These are phyloP conservation scores for Cladosporium sp. DNA, from an alignment of 2,329 filamentous ascomycete genomes.

Conservation along the genomic window DNA sequence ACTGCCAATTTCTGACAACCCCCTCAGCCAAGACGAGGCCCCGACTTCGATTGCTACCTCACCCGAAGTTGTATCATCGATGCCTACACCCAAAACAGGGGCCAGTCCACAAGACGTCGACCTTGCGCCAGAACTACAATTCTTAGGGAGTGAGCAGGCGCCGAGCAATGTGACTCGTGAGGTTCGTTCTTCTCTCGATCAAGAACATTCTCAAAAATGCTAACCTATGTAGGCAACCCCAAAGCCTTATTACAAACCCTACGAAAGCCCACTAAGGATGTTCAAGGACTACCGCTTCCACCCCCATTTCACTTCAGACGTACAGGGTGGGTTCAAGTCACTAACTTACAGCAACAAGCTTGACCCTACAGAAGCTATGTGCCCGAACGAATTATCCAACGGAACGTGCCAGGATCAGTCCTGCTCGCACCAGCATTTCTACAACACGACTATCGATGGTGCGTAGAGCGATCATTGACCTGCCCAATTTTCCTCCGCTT, in stretches of 20 bases:
- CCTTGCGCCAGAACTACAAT: constrained; percentile 43
- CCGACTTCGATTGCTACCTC: neutral
- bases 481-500: constrained; percentile 2
- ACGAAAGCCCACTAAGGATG: constrained; percentile 76
- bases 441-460: constrained; percentile 71
- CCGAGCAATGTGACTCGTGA: constrained; percentile 4
- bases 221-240: neutral
- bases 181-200: constrained; percentile 14
- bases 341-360: constrained; percentile 93
- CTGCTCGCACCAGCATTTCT: constrained; percentile 81
- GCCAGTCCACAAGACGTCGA: constrained; percentile 34
- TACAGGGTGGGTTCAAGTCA: constrained; percentile 78
- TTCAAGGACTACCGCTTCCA: constrained; percentile 93
- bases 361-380: constrained; percentile 71
- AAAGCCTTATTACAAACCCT: constrained; percentile 54
- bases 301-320: constrained; percentile 67
- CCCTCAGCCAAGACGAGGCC: neutral
- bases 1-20: neutral
- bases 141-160: constrained; percentile 25
- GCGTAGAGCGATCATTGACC: constrained; percentile 49
- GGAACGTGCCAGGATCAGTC: constrained; percentile 71
- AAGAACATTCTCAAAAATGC: neutral
- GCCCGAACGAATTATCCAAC: constrained; percentile 70
- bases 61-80: neutral
- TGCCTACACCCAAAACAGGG: neutral